phyloP scores from a whole-genome alignment of 495 filamentous ascomycete species.

The Friedmanniomyces endolithicus region DNA sequence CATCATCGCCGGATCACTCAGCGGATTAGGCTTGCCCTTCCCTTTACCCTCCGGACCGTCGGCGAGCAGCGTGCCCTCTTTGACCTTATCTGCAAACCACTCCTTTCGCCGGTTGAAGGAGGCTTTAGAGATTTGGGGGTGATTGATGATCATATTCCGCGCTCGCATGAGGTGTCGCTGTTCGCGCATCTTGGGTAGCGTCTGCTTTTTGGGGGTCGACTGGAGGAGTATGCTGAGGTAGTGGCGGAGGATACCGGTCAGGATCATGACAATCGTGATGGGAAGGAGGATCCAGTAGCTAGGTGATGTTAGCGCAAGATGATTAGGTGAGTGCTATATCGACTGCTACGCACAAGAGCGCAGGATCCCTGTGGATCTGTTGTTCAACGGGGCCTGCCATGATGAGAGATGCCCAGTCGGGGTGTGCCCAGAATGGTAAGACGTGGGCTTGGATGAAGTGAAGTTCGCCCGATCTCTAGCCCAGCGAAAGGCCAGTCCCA shows the following conservation, averaged over 20 bases:
- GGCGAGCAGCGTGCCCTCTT: conserved; percentile 77
- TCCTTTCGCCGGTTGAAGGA: conserved; percentile 70
- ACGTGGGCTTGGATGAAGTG: background rate
- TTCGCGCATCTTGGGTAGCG: conserved; percentile 65
- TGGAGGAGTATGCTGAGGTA: conserved; percentile 87
- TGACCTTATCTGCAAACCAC: conserved; percentile 64
- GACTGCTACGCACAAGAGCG: conserved; percentile 62
- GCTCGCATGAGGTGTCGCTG: conserved; percentile 78
- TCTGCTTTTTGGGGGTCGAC: conserved; percentile 67
- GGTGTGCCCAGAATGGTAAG: background rate
- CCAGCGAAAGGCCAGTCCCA: too few species aligned
- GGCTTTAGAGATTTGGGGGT: conserved; percentile 55
- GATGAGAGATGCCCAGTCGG: conserved; percentile 20
- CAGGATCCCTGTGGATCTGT: conserved; percentile 97
- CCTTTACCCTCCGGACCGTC: conserved; percentile 65
- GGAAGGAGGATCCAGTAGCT: conserved; percentile 98
- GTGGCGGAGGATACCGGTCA: conserved; percentile 91
- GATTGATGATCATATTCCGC: conserved; percentile 72
- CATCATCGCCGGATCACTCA: conserved; percentile 96
- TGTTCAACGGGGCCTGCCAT: conserved; percentile 86
- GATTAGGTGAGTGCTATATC: conserved; percentile 2
- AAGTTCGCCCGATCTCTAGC: too few species aligned
- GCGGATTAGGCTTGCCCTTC: conserved; percentile 82
- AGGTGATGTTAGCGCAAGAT: background rate
- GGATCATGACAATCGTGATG: conserved; percentile 93